Conservation (phyloP, 2,329 filamentous ascomycete genomes). For the Fusarium bactridioides region DNA sequence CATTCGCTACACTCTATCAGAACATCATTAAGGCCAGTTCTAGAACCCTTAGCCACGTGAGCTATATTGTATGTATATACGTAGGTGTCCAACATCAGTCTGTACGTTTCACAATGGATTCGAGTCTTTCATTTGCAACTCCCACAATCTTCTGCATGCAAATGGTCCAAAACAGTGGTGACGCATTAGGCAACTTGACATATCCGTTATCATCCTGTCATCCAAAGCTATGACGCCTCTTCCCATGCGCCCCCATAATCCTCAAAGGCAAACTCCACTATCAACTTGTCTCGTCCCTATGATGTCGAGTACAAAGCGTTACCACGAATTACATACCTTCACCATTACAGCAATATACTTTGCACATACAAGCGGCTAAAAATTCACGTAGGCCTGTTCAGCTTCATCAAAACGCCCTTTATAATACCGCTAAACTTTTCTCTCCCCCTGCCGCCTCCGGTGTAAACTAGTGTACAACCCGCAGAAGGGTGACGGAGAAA, state of each 20-base stretch:
- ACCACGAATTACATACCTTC: background rate
- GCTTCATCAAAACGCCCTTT: conserved; percentile 44
- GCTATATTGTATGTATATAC: background rate
- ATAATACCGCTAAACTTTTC: conserved; percentile 47
- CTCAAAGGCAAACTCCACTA: background rate
- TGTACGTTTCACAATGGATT: background rate
- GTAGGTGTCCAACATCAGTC: background rate
- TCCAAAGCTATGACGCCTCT: conserved; percentile 13
- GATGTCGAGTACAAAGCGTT: background rate
- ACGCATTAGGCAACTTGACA: background rate
- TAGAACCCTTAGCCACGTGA: conserved; percentile 20
- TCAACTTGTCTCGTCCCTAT: background rate
- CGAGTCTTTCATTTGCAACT: background rate
- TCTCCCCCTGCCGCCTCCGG: conserved; percentile 42
- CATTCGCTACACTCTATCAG: conserved; percentile 1
- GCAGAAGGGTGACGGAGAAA: conserved; percentile 46
- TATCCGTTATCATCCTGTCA: background rate
- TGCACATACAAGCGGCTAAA: background rate
- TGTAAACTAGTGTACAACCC: conserved; percentile 50
- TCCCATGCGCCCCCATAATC: background rate
- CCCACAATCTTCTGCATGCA: background rate
- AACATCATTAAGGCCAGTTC: conserved; percentile 9
- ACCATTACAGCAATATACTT: background rate
- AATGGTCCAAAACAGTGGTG: background rate
- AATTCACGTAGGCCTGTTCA: conserved; percentile 12